These are phyloP conservation scores for Fraxinus albicans DNA, from an alignment of 305 asterid species.

Conservation along the genomic window DNA sequence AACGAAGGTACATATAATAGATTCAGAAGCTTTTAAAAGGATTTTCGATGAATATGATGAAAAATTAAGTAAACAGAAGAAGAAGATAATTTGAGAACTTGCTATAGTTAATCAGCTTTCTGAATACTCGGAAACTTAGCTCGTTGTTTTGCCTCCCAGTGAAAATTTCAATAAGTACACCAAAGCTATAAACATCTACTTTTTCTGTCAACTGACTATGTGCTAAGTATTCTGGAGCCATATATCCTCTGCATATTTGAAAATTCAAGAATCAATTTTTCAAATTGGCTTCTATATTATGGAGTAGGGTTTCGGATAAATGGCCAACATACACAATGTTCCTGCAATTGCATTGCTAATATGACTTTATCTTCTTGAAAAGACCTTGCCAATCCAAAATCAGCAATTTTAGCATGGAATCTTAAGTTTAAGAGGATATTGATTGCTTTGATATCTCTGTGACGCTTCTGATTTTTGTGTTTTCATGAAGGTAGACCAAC, in stretches of 20 bases:
- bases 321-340: slow-evolving; percentile 6
- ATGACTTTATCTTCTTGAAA: slow-evolving; percentile 27
- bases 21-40: not conserved
- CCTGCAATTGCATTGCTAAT: slow-evolving; percentile 22
- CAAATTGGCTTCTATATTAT: not conserved
- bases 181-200: slow-evolving; percentile 17
- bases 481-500: slow-evolving; percentile 29
- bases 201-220: slow-evolving; percentile 25
- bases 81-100: not conserved
- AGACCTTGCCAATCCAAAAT: slow-evolving; percentile 32
- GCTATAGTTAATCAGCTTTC: slow-evolving; percentile 15
- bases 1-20: not conserved
- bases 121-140: slow-evolving; percentile 1
- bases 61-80: not conserved
- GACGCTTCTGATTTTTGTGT: slow-evolving; percentile 19
- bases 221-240: slow-evolving; percentile 25
- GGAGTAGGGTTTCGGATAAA: not conserved
- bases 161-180: slow-evolving; percentile 26
- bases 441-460: slow-evolving; percentile 33
- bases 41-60: not conserved
- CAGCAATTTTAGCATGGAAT: slow-evolving; percentile 28
- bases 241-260: slow-evolving; percentile 18
- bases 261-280: not conserved
- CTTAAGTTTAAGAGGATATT: slow-evolving; percentile 27
- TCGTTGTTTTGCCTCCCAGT: slow-evolving; percentile 22